Base-by-base conservation (phyloP, 306 rosid genomes). In the Ochetophila trinervis region DNA sequence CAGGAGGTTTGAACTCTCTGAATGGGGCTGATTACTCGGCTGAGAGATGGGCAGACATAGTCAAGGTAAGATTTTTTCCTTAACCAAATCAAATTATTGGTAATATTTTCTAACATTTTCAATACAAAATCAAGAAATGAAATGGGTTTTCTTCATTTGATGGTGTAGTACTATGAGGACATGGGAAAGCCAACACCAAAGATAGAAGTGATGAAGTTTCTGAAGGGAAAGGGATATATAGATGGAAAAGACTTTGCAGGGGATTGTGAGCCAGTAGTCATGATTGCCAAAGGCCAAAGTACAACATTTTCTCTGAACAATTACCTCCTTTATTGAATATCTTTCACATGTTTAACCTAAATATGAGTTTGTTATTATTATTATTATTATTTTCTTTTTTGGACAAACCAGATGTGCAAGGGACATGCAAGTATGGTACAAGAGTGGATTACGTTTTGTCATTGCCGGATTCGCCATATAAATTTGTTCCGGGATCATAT, bases 271-370 rank as follows among this genome's bases (percentile, higher is more conserved):
- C 87, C 97, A 0, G 87, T 90, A 62, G 95, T 90, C 61, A 82
- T 90, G 73, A 82, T 90, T 56, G 91, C 97, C 83, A 85, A 85
- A 80, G 97, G 97, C 84, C 97, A 87, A 87, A 85, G 95, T 90
- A 85, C 21, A 16, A 56, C 16, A 24, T 42, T 64, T 57, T 49
- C 72, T 18, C 72, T 27, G 55, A 5, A 15, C 53, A 36, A 56
- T 18, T 5, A 56, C 6, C 21, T 20, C 3, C 17, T 50, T 27
- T 27, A 27, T 4, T 27, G 32, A 8, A 53, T 30, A 22, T n/a
- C 10, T 23, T 20, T 64, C 1, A 0, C 18, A 50, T 62, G 15
- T 20, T 35, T 11, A 11, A 34, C 21, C 60, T 60, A 50, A 53
- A 22, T 24, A 17, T 16, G 52, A 35, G 51, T 34, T 17, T n/a